Percentiles rank a stretch among this genome's conserved stretches.
These are phyloP conservation scores for Funneliformis caledonium DNA, from an alignment of 371 early-diverging fungal species.

Conservation along the genomic window DNA sequence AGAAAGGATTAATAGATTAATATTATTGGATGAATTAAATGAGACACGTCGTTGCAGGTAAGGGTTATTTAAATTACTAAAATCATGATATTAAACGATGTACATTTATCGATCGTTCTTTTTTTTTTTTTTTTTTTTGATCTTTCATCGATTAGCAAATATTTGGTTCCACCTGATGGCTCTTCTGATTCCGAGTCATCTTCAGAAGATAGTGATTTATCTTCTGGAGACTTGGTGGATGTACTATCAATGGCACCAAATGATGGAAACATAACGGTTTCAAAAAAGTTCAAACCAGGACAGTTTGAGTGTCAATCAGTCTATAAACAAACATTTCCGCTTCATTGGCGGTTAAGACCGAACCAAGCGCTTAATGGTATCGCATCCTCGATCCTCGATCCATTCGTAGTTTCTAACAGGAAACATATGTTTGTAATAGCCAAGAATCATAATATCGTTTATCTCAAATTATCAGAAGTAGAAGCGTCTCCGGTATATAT, in stretches of 20 bases:
- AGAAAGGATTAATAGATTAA: constrained; percentile 70
- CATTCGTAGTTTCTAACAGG: constrained; percentile 74
- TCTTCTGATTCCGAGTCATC: constrained; percentile 46
- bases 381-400: constrained; percentile 57
- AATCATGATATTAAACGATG: neutral
- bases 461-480: constrained; percentile 63
- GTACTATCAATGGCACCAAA: constrained; percentile 44
- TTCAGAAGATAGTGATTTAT: constrained; percentile 55
- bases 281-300: constrained; percentile 53
- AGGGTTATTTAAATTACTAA: neutral
- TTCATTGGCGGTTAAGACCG: constrained; percentile 80
- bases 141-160: constrained; percentile 56
- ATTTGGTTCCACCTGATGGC: constrained; percentile 58
- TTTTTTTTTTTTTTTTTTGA: neutral
- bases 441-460: constrained; percentile 60
- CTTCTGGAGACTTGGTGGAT: constrained; percentile 53
- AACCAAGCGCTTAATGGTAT: constrained; percentile 67
- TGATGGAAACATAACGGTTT: neutral
- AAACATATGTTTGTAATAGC: constrained; percentile 75
- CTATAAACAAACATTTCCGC: constrained; percentile 63
- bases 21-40: constrained; percentile 66
- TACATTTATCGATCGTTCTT: neutral
- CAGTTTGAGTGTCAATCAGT: constrained; percentile 77
- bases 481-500: constrained; percentile 32
- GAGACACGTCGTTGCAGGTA: constrained; percentile 73